Conservation (phyloP, 352 stramenopile species). For the Globisporangium spiculum region DNA sequence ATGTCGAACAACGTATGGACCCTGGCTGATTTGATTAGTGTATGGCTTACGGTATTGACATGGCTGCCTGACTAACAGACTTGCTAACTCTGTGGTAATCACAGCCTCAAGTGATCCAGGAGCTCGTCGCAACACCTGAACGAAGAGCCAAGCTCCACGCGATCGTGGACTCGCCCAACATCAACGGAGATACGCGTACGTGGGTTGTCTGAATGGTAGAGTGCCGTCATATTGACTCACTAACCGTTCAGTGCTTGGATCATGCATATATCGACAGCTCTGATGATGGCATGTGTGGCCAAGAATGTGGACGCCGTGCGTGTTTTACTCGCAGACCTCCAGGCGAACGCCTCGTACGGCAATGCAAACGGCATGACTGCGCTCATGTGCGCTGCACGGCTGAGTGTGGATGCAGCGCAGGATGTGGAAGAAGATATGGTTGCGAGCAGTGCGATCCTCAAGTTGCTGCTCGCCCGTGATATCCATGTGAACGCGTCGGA, state of each 20-base stretch:
- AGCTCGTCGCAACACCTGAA: constrained; percentile 45
- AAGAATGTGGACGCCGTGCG: constrained; percentile 61
- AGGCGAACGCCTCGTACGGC: constrained; percentile 29
- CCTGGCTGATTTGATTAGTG: neutral
- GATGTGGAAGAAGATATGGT: constrained; percentile 32
- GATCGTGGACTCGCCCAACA: constrained; percentile 59
- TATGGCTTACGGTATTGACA: neutral
- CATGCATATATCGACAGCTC: constrained; percentile 28
- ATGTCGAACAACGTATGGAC: constrained; percentile 65
- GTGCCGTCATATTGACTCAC: neutral
- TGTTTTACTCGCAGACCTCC: constrained; percentile 42
- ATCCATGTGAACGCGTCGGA: constrained; percentile 48
- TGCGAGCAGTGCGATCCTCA: constrained; percentile 49
- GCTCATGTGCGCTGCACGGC: constrained; percentile 71
- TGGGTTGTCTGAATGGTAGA: neutral
- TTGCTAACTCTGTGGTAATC: neutral
- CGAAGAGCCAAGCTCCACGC: constrained; percentile 43
- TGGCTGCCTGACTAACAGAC: neutral
- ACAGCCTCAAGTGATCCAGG: constrained; percentile 58
- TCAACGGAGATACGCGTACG: constrained; percentile 75
- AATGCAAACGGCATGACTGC: constrained; percentile 70
- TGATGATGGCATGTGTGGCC: constrained; percentile 85
- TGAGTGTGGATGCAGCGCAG: constrained; percentile 34
- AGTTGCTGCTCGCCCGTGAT: constrained; percentile 39
- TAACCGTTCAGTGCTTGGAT: neutral